Base-by-base conservation (phyloP, 202 grass and related monocot species). In the Eragrostis tef region DNA sequence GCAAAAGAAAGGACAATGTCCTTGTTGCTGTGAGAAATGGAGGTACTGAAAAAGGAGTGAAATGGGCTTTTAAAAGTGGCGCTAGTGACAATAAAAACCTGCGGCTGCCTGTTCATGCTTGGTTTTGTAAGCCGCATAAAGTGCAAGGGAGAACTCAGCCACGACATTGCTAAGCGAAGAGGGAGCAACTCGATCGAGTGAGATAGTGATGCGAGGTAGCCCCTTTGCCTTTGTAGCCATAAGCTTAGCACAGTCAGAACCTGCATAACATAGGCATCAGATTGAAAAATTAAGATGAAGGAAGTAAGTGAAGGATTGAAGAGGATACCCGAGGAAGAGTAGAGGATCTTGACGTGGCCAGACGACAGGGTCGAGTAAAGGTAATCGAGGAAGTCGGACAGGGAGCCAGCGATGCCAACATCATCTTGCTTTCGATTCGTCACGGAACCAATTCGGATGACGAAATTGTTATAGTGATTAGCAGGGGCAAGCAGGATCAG, bases 181-280 rank as follows among this genome's bases (percentile, higher is more conserved):
- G 68, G 79, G 79, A 54, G 43, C 56, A 46, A 91, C 62, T 72
- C 64, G 86, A 56, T 86, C 22, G 36, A 98, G 90, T 58, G 88
- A 74, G 60, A 98, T 48, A 43, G 86, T 73, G 26, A 98, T 93
- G 50, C 84, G 94, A 86, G 94, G 94, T 50, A 98, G 71, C 25
- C 94, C 94, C 73, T 98, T 98, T 11, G 90, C 87, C 72, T 98
- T 98, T 34, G 88, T 84, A 80, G 88, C 90, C 79, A 93, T 64
- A 71, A 94, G 81, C 60, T 84, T 71, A 45, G 69, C 84, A 73
- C 36, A 9, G 41, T 46, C 47, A 52, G 63, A 51, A 61, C 71
- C 94, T 94, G 80, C 84, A 31, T 22, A 51, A 70, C 42, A 4
- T 6, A 19, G 24, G 21, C 7, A 48, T 52, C 25, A 39, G 44